These are phyloP conservation scores for Rubus idaeus DNA, from an alignment of 306 rosid species.

Conservation along the genomic window DNA sequence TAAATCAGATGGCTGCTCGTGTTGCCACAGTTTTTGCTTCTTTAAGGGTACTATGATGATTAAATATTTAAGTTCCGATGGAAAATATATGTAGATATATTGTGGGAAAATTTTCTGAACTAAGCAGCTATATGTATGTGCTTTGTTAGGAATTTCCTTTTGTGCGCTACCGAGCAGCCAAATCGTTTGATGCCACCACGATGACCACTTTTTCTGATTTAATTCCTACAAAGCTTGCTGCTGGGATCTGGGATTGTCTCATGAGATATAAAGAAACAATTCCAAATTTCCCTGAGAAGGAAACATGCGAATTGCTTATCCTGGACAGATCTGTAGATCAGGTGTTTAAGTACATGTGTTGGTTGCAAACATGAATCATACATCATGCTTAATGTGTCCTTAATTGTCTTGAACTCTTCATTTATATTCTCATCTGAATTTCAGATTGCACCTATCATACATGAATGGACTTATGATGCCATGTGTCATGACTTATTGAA, in stretches of 20 bases:
- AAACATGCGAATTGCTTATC: constrained; percentile 91
- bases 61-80: constrained; percentile 19
- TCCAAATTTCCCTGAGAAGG: constrained; percentile 77
- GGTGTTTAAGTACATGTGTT: constrained; percentile 61
- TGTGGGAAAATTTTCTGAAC: constrained; percentile 32
- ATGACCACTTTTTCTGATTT: constrained; percentile 86
- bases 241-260: constrained; percentile 86
- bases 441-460: constrained; percentile 92
- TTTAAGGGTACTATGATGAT: constrained; percentile 52
- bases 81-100: background rate
- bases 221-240: constrained; percentile 96
- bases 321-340: constrained; percentile 95
- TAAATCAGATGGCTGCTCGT: constrained; percentile 75
- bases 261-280: constrained; percentile 67
- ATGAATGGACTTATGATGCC: constrained; percentile 98
- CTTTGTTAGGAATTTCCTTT: constrained; percentile 71
- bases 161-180: constrained; percentile 90
- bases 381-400: constrained; percentile 10
- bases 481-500: constrained; percentile 92
- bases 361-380: constrained; percentile 11
- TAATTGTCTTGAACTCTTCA: too few species aligned
- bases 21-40: constrained; percentile 96
- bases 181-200: constrained; percentile 83
- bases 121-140: constrained; percentile 18
- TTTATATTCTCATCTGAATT: constrained; percentile 32